A percentile compares a stretch with the other conserved stretches of the same genome.
phyloP scores from a whole-genome alignment of 805 yeast genomes.

The Clavispora fructus region DNA sequence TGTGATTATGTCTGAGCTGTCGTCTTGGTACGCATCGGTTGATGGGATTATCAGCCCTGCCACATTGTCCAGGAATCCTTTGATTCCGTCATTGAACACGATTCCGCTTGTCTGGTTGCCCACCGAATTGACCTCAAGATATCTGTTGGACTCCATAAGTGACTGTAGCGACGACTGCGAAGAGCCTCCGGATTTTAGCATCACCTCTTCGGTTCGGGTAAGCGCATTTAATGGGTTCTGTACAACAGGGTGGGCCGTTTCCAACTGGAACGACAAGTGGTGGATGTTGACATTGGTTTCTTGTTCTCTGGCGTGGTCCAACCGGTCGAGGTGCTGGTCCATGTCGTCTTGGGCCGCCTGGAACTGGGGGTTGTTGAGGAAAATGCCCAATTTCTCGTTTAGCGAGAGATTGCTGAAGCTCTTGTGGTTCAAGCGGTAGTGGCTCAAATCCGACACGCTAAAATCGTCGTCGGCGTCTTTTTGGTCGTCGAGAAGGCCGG shows the following conservation, averaged over 20 bases:
- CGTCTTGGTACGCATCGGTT: constrained; percentile 2
- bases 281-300: constrained; percentile 32
- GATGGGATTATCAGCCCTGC: constrained; percentile 30
- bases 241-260: constrained; percentile 1
- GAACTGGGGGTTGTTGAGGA: constrained; percentile 20
- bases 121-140: constrained; percentile 8
- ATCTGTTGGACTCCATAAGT: constrained; percentile 15
- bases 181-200: constrained; percentile 22
- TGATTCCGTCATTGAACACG: constrained; percentile 38
- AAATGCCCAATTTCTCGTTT: constrained; percentile 43
- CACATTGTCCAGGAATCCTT: constrained; percentile 36
- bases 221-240: constrained; percentile 33
- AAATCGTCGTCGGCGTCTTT: constrained; percentile 31
- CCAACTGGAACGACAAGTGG: constrained; percentile 26
- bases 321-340: constrained; percentile 31
- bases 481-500: constrained; percentile 32
- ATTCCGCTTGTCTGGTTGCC: constrained; percentile 20
- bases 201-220: constrained; percentile 19
- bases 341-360: constrained; percentile 20
- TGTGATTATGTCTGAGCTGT: constrained; percentile 5
- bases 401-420: constrained; percentile 29
- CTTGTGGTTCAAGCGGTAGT: constrained; percentile 16
- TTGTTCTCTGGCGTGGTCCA: constrained; percentile 20
- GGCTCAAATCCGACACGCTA: constrained; percentile 52
- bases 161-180: constrained; percentile 34